Conservation (phyloP, 192 early-diverging fungal genomes). For the Rhizoclosmatium globosum region DNA sequence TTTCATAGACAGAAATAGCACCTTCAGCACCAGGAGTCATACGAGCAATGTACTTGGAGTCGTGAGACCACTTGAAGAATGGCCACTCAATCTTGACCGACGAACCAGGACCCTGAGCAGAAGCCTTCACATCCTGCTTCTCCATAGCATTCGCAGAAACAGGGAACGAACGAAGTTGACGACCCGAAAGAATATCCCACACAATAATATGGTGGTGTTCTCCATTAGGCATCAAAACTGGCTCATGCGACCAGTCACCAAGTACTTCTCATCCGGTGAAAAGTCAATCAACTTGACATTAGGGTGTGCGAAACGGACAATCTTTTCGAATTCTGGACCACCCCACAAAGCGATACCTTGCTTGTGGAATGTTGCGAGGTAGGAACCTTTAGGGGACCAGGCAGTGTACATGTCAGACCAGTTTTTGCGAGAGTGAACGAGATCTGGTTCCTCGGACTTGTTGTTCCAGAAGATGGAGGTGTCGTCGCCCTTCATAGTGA, state of each 20-base stretch:
- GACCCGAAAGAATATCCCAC: conserved; percentile 91
- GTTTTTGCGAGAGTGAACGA: conserved; percentile 77
- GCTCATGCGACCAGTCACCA: conserved; percentile 93
- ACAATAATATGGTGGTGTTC: conserved; percentile 63
- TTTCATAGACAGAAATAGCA: conserved; percentile 87
- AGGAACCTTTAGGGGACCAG: conserved; percentile 96
- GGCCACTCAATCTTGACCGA: conserved; percentile 80
- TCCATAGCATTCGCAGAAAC: conserved; percentile 54
- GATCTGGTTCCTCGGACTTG: conserved; percentile 77
- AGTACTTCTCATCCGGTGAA: conserved; percentile 92
- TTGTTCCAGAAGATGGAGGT: conserved; percentile 91
- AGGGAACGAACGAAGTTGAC: conserved; percentile 90
- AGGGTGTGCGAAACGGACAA: conserved; percentile 90
- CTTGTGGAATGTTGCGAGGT: conserved; percentile 91
- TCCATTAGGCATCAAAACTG: conserved; percentile 75
- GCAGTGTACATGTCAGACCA: conserved; percentile 95
- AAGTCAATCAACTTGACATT: conserved; percentile 92
- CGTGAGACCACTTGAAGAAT: conserved; percentile 95
- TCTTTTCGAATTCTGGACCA: conserved; percentile 89
- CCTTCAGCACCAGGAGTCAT: conserved; percentile 72
- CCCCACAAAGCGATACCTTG: conserved; percentile 98
- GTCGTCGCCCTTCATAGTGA: conserved; percentile 83
- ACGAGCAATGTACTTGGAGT: conserved; percentile 94
- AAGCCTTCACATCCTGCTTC: conserved; percentile 39
- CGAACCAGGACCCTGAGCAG: conserved; percentile 33